These are phyloP conservation scores for Lojkania enalia DNA, from an alignment of 2,329 filamentous ascomycete genomes.

Conservation along the genomic window DNA sequence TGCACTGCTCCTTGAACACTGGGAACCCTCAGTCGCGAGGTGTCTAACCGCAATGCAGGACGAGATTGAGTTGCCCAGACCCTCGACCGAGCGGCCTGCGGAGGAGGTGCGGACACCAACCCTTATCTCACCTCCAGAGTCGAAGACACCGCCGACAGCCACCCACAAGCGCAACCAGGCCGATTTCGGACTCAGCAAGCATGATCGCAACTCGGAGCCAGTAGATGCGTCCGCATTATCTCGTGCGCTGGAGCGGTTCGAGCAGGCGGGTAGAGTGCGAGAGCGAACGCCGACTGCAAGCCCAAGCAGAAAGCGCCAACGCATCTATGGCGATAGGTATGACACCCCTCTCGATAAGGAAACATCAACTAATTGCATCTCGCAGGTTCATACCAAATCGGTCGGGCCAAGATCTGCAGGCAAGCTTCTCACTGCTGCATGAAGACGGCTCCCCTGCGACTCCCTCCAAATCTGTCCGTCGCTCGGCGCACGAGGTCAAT, in stretches of 20 bases:
- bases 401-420: conserved; percentile 88
- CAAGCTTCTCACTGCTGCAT: conserved; percentile 87
- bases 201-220: conserved; percentile 53
- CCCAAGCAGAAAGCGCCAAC: conserved; percentile 69
- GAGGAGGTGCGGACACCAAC: conserved; percentile 49
- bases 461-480: conserved; percentile 81
- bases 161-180: conserved; percentile 52
- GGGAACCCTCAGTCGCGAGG: not conserved
- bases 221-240: conserved; percentile 63
- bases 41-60: conserved; percentile 20
- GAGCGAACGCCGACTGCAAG: conserved; percentile 67
- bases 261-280: conserved; percentile 60
- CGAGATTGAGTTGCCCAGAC: conserved; percentile 17
- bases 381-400: conserved; percentile 91
- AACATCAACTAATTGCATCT: conserved; percentile 5
- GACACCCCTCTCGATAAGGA: conserved; percentile 13
- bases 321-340: conserved; percentile 62
- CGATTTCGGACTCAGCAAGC: conserved; percentile 27
- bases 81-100: conserved; percentile 19
- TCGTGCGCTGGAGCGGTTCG: conserved; percentile 64
- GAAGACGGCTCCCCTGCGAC: conserved; percentile 93
- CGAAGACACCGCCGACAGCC: conserved; percentile 63
- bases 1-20: not conserved
- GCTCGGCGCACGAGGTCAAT: conserved; percentile 85
- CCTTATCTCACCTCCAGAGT: conserved; percentile 59